phyloP scores from a whole-genome alignment of 352 stramenopile genomes.

The Phytophthora podocarpi region DNA sequence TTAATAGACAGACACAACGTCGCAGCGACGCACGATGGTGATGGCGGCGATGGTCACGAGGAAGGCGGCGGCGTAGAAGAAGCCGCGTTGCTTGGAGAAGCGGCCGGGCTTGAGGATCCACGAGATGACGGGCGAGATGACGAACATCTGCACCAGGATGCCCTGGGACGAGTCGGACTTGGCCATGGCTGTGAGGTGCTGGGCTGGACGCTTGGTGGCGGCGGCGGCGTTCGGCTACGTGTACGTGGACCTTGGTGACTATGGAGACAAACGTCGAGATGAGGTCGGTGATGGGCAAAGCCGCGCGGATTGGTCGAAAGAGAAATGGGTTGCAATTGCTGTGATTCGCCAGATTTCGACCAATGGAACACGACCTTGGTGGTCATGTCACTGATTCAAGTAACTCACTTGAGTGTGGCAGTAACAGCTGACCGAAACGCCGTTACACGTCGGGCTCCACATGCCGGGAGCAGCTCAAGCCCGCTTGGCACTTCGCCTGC shows the following conservation, averaged over 20 bases:
- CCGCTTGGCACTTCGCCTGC: slow-evolving; percentile 1
- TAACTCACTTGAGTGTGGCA: too few species aligned
- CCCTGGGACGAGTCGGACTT: slow-evolving; percentile 67
- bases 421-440: slow-evolving; percentile 26
- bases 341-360: slow-evolving; percentile 2
- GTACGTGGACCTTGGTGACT: slow-evolving; percentile 17
- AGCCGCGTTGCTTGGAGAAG: slow-evolving; percentile 92
- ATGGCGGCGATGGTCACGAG: slow-evolving; percentile 90
- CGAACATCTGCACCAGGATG: slow-evolving; percentile 74
- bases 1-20: too few species aligned
- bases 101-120: slow-evolving; percentile 96
- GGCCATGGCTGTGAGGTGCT: slow-evolving; percentile 38
- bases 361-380: slow-evolving; percentile 1
- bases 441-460: slow-evolving; percentile 21
- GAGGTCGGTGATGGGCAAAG: slow-evolving; percentile 15
- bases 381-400: background rate
- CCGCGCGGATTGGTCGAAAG: slow-evolving; percentile 10
- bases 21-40: slow-evolving; percentile 84
- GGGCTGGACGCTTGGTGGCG: background rate
- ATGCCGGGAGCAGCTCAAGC: background rate
- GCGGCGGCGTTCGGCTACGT: too few species aligned
- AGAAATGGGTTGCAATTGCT: background rate
- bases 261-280: slow-evolving; percentile 13
- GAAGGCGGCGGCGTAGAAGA: slow-evolving; percentile 95
- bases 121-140: slow-evolving; percentile 90